Evolutionary conservation across 2,329 filamentous ascomycete species (phyloP), one percentile per base, ranked within the genome.

Genomic region (Colletotrichum trifolii): DNA sequence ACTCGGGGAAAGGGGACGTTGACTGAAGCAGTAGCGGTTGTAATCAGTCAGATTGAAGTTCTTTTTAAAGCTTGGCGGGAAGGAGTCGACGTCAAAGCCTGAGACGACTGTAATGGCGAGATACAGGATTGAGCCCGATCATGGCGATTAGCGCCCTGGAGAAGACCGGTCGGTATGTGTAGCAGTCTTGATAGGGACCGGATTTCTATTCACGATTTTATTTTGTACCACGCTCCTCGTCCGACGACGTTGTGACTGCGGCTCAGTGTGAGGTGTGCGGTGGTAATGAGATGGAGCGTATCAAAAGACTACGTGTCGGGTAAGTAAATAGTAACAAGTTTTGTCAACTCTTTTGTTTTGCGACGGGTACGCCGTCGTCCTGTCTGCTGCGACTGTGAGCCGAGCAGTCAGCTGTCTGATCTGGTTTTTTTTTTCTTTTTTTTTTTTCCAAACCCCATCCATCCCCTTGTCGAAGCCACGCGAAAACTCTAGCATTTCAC

Each of bases 151-250:
- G 4, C 25, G 42, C 40, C 55, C 57, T 45, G 40, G 50, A 56
- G 45, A 60, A 36, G 39, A 25, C 39, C 62, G 57, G 62, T 55
- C 50, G 45, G 47, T 47, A 61, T 61, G 53, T 50, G 39, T 65
- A 65, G 15, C 62, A 65, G 57, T 60, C 57, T 65, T 65, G 52
- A 65, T 61, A 65, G 52, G 57, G 57, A 55, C 57, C 62, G 57
- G 49, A 54, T 64, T 66, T 64, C 63, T 38, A 43, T 66, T 64
- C 63, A 66, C 53, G 17, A 40, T 48, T 53, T 55, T 53, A 52
- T 46, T 56, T 63, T 57, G 33, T 49, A 35, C 48, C 39, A 12
- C 13, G 12, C 35, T 6, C 9, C 1, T 39, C 25, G 49, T 9
- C 34, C 12, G n/a, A n/a, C 13, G 25, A 17, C 12, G 15, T 46